Base-by-base conservation (phyloP, 371 early-diverging fungal genomes). In the Fennellomyces sp. region DNA sequence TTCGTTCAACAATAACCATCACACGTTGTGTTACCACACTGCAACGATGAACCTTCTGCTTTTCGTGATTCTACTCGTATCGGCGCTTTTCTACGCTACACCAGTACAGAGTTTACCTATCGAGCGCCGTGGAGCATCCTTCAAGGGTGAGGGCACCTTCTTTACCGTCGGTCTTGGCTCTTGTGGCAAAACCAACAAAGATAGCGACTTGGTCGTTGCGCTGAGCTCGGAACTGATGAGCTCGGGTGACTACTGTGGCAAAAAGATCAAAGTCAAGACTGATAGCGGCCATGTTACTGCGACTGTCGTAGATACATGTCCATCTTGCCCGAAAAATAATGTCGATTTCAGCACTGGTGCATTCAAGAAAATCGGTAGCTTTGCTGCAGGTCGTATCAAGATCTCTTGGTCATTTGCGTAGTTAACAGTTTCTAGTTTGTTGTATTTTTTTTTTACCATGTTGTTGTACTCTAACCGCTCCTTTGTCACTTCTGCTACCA, bases 261-360 rank as follows among this genome's bases (percentile, higher is more conserved):
- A 77, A 65, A 36, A 30, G 5, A 76, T 80, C 27, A 72, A 47
- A 12, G 58, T 73, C 21, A 67, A 55, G 11, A 69, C 70, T 13
- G 61, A 58, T 3, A 48, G 57, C n/a, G 75, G 75, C 1, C 52
- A 57, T 3, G 76, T 81, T 33, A 72, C 67, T 13, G 78, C 75
- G 29, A 74, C 47, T 1, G 62, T 83, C 17, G 73, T 76, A 13
- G 85, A 85, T 58, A 76, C 78, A 0, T 85, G 85, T 58, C 80
- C 78, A 3, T 59, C 36, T 2, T 85, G 85, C 56, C 47, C 17
- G 3, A 28, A 42, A 7, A 75, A 72, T 6, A 70, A 65, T 61
- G 35, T 85, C 15, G 85, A 79, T 52, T 56, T 81, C 21, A 70
- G 71, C 11, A 74, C 72, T 1, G 55, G 78, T 26, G 82, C 84